phyloP scores from a whole-genome alignment of 306 rosid genomes.

The Sesbania bispinosa region DNA sequence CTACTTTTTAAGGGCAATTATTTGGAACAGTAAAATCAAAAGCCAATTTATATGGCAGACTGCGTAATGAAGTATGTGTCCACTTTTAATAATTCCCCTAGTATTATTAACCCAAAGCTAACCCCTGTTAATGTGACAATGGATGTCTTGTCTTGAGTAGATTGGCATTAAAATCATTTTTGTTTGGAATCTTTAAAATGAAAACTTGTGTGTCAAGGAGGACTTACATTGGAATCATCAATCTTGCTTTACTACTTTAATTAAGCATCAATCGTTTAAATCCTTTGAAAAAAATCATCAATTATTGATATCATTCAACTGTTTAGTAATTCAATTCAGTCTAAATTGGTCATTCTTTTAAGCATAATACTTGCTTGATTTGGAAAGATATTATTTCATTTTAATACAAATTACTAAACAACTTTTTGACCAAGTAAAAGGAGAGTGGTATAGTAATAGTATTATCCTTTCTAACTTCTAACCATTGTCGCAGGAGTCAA shows the following conservation, averaged over 20 bases:
- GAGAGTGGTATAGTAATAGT: neutral
- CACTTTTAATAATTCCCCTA: no score
- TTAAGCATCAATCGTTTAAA: neutral
- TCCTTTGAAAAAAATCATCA: no score
- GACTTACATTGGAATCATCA: conserved; percentile 8
- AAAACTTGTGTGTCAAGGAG: neutral
- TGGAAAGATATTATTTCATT: neutral
- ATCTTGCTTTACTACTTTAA: conserved; percentile 21
- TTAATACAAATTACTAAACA: neutral
- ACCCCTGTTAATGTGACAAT: neutral
- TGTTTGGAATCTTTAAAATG: conserved; percentile 28
- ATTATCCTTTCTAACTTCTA: neutral
- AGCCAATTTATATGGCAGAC: no score
- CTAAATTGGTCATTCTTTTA: neutral
- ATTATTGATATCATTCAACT: neutral
- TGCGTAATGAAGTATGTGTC: no score
- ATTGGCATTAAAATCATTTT: conserved; percentile 1
- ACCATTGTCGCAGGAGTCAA: neutral
- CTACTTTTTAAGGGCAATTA: no score
- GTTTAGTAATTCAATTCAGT: neutral
- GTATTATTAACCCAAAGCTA: neutral
- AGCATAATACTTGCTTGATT: neutral
- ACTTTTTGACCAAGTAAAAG: neutral
- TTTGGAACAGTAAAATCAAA: no score
- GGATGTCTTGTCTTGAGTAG: conserved; percentile 6